A percentile compares a stretch with the other conserved stretches of the same genome.
phyloP scores from a whole-genome alignment of 208 protist species.

The Lotmaria passim region DNA sequence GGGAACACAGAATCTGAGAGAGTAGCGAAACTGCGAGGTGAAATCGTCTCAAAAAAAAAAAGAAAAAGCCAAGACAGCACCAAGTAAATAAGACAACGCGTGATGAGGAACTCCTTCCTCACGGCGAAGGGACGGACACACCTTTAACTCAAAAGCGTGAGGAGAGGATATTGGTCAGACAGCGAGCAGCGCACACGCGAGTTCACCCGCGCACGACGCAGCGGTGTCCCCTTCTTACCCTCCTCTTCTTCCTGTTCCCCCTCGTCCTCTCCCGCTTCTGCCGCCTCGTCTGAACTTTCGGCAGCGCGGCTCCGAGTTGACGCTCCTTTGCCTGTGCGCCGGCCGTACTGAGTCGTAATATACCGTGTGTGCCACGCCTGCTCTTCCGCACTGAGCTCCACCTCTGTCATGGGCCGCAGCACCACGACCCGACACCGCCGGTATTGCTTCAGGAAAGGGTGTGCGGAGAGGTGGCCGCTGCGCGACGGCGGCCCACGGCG shows the following conservation, averaged over 20 bases:
- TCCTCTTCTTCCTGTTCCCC: neutral
- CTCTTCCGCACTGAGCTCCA: constrained; percentile 43
- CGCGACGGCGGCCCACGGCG: constrained; percentile 30
- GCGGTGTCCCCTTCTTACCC: constrained; percentile 6
- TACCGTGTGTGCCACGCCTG: constrained; percentile 44
- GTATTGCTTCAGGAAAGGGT: constrained; percentile 46
- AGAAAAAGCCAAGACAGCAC: too few species aligned
- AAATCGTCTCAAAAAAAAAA: too few species aligned
- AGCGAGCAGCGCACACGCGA: constrained; percentile 55
- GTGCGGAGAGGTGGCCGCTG: constrained; percentile 46
- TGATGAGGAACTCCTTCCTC: neutral
- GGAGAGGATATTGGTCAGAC: constrained; percentile 77
- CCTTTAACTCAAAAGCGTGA: constrained; percentile 61
- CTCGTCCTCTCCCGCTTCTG: constrained; percentile 4
- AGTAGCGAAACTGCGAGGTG: too few species aligned
- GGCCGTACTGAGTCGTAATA: constrained; percentile 24
- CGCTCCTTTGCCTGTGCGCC: neutral
- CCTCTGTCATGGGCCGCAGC: constrained; percentile 52
- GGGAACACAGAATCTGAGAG: too few species aligned
- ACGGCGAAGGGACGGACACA: too few species aligned
- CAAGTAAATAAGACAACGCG: neutral
- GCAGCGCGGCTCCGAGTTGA: too few species aligned
- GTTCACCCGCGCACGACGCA: constrained; percentile 4
- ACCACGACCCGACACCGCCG: constrained; percentile 57
- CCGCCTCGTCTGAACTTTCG: too few species aligned